Percentiles rank a stretch among this genome's conserved stretches.
Conservation (phyloP, 1,284 basidiomycete genomes). For the Phlebopus sp. region DNA sequence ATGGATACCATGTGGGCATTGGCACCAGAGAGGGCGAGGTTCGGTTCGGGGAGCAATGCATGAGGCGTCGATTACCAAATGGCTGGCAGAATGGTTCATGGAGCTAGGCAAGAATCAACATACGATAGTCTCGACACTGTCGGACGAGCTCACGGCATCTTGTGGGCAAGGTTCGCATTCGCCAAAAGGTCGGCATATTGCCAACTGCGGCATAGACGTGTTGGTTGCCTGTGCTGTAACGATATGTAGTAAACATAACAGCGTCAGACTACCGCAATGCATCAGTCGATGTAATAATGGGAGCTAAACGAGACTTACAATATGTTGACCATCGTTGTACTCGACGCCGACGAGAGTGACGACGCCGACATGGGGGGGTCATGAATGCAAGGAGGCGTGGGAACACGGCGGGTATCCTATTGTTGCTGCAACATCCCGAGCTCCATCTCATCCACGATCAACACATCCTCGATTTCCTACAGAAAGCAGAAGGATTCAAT, state of each 20-base stretch:
- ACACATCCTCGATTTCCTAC: no score
- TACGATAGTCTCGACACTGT: background rate
- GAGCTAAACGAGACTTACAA: conserved; percentile 11
- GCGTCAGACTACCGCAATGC: conserved; percentile 11
- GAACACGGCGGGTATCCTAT: conserved; percentile 1
- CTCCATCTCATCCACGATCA: background rate
- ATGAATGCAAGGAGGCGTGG: conserved; percentile 24
- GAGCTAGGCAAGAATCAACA: conserved; percentile 45
- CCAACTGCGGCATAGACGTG: conserved; percentile 3
- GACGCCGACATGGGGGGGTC: conserved; percentile 8
- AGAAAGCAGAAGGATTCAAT: conserved; percentile 6
- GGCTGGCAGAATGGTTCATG: conserved; percentile 87
- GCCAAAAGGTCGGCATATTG: conserved; percentile 70
- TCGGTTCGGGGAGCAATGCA: conserved; percentile 66
- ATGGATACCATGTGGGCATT: conserved; percentile 17
- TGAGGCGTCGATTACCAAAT: conserved; percentile 82
- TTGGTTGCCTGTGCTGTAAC: conserved; percentile 9
- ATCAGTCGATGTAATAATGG: background rate
- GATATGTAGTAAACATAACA: conserved; percentile 12
- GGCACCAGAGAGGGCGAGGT: conserved; percentile 16
- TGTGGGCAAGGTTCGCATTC: conserved; percentile 80
- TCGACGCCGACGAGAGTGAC: conserved; percentile 3
- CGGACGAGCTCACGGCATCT: conserved; percentile 57
- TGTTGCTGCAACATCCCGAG: conserved; percentile 7
- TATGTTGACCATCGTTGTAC: conserved; percentile 9